Conservation (phyloP, 495 filamentous ascomycete genomes). For the Pseudomonodictys pantanalensis region DNA sequence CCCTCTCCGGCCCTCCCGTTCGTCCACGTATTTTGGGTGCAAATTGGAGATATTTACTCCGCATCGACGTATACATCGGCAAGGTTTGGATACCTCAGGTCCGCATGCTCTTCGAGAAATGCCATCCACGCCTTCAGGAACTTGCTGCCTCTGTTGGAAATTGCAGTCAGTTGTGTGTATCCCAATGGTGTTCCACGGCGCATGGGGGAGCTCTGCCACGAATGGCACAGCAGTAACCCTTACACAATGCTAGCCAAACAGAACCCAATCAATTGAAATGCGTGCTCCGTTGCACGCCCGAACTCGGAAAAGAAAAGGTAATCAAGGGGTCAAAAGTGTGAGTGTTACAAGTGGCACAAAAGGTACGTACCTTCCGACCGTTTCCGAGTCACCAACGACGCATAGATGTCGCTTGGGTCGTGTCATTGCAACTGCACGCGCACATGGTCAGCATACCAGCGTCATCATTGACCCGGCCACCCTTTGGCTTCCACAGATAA, state of each 20-base stretch:
- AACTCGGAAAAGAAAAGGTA: no score
- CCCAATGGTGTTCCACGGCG: background rate
- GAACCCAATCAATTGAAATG: no score
- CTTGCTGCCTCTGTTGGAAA: slow-evolving; percentile 59
- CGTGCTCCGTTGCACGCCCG: no score
- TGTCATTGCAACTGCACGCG: slow-evolving; percentile 88
- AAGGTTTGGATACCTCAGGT: slow-evolving; percentile 78
- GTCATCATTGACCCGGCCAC: no score
- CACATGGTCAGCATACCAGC: no score
- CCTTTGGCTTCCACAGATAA: no score
- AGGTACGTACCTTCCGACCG: slow-evolving; percentile 74
- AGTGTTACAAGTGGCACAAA: no score
- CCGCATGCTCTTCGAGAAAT: slow-evolving; percentile 79
- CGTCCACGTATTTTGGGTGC: no score
- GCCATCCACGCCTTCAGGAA: slow-evolving; percentile 89
- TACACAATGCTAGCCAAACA: no score
- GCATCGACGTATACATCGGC: slow-evolving; percentile 56
- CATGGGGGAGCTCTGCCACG: background rate
- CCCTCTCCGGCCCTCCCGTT: slow-evolving; percentile 14
- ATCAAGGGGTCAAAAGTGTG: no score
- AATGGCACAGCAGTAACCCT: no score
- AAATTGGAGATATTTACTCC: no score
- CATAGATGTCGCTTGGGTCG: slow-evolving; percentile 85
- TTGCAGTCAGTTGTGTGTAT: background rate
- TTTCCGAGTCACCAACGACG: slow-evolving; percentile 90